Evolutionary conservation across 768 basidiomycete species (phyloP).

Genomic region (Rossbeevera mucosa): DNA sequence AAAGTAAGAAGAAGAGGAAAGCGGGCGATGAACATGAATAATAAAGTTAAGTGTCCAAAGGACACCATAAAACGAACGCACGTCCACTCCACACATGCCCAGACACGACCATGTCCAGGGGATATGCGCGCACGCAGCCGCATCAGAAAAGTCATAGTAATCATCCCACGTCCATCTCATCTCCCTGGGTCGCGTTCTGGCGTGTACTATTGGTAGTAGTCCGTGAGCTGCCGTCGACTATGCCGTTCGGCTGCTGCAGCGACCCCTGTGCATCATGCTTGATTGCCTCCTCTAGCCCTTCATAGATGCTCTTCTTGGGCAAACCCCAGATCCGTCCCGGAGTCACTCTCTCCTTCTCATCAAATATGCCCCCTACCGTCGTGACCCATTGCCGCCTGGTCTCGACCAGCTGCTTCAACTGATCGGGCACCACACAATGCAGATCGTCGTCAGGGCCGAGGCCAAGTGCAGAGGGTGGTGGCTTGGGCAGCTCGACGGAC

Average conservation of each 20-base stretch:
- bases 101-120: neutral
- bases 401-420: constrained; percentile 66
- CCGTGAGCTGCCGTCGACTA: constrained; percentile 22
- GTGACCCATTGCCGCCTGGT: constrained; percentile 79
- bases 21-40: neutral
- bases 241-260: constrained; percentile 15
- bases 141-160: neutral
- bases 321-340: constrained; percentile 78
- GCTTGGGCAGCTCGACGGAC: constrained; percentile 40
- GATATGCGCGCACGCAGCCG: neutral
- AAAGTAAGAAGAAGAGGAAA: neutral
- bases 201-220: constrained; percentile 22
- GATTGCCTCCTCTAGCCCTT: constrained; percentile 67
- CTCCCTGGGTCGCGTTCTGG: constrained; percentile 45
- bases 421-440: constrained; percentile 57
- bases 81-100: neutral
- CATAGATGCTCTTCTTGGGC: constrained; percentile 69
- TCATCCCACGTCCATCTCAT: constrained; percentile 71
- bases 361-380: constrained; percentile 69
- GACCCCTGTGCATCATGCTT: constrained; percentile 31
- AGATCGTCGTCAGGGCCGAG: constrained; percentile 66
- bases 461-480: constrained; percentile 69
- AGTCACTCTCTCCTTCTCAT: constrained; percentile 58
- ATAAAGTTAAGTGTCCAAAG: neutral
- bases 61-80: neutral